Base-by-base conservation (phyloP, 1,139 yeast species). In the Suhomyces anneliseae region DNA sequence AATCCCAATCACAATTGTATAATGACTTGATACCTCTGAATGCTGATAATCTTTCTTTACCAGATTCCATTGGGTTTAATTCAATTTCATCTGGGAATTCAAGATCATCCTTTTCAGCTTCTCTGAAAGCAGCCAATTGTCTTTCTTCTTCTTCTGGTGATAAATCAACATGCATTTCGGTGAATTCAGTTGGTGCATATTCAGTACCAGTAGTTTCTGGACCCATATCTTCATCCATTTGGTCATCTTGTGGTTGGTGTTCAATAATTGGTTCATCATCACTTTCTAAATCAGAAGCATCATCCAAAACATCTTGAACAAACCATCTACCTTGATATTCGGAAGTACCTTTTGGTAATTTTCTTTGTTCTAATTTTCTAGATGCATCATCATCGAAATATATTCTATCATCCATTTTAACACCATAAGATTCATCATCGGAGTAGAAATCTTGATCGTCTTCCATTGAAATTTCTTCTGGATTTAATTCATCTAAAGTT, bases 41-140 rank as follows among this genome's bases (percentile, higher is more conserved):
- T 49, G 90, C 79, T 34, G 75, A 68, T 49, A 93, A 74, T 52
- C 89, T 79, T 54, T 90, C 90, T 57, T 79, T 81, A 11, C 89
- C 99, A 9, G 87, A 78, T 55, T 81, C 90, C 6, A 69, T 62
- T 31, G 98, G 97, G 45, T 78, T 80, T 42, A 93, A 70, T 65
- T 95, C 98, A 47, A 92, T 70, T 68, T 95, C 99, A 68, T 95
- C 99, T 0, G 99, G 98, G 73, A 90, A 93, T 58, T 93, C 97
- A 39, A 83, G 77, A 62, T 93, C 97, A 43, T 90, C 97, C 51
- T 79, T 79, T 53, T 85, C 96, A 49, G 81, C 68, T 38, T 77
- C 75, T 60, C 96, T 81, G 68, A 76, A 90, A 57, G 78, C 82
- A 47, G 78, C 72, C 53, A 90, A 73, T 65, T 90, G 97, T 56